Evolutionary conservation across 192 early-diverging fungal genomes (phyloP).

Genomic region (Coemansia sp.): DNA sequence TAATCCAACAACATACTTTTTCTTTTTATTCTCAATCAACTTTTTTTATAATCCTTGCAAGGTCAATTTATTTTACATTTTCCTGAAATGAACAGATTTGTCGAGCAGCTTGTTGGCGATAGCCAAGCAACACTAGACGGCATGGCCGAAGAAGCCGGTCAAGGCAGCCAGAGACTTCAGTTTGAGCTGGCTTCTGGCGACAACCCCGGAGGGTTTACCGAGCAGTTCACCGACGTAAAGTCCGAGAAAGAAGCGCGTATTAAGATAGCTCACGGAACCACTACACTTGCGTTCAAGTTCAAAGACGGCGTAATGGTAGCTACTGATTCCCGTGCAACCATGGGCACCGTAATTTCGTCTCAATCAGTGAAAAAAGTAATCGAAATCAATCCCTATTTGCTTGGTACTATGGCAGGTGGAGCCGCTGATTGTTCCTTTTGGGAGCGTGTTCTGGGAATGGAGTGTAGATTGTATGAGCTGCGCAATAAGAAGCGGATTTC

Average conservation of each 20-base stretch:
- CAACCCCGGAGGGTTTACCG: conserved; percentile 85
- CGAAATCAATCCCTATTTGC: conserved; percentile 97
- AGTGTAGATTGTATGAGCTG: conserved; percentile 92
- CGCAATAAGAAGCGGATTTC: conserved; percentile 99
- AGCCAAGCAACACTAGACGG: not conserved
- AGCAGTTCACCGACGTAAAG: conserved; percentile 74
- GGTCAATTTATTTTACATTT: not conserved
- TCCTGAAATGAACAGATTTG: conserved; percentile 35
- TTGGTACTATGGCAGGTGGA: conserved; percentile 99
- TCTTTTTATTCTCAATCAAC: not conserved
- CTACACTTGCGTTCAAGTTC: conserved; percentile 98
- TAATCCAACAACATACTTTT: not conserved
- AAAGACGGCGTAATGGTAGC: conserved; percentile 90
- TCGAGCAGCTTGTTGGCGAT: conserved; percentile 20
- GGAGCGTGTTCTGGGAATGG: conserved; percentile 95
- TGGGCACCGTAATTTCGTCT: conserved; percentile 79
- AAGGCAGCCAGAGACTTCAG: conserved; percentile 5
- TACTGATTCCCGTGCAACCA: conserved; percentile 94
- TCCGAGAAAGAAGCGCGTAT: conserved; percentile 79
- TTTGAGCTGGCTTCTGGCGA: conserved; percentile 38
- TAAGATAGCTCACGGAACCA: conserved; percentile 95
- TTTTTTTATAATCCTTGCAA: not conserved
- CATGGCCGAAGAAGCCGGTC: not conserved
- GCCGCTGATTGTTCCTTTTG: conserved; percentile 98
- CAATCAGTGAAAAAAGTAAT: conserved; percentile 98